Percentiles rank a stretch among this genome's conserved stretches.
These are phyloP conservation scores for Penicillium herquei DNA, from an alignment of 495 filamentous ascomycete genomes.

Conservation along the genomic window DNA sequence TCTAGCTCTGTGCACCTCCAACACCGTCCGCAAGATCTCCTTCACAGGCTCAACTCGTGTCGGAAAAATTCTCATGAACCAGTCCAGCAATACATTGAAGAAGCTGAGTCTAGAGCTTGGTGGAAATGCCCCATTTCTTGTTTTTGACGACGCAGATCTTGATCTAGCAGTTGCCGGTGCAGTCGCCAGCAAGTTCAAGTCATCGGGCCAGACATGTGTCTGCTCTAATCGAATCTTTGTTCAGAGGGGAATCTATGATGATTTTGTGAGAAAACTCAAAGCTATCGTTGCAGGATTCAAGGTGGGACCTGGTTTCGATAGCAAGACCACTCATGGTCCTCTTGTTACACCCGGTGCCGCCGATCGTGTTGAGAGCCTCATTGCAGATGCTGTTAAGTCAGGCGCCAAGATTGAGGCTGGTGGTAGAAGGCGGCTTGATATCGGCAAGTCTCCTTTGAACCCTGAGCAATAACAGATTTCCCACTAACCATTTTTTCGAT, in stretches of 20 bases:
- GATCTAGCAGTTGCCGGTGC: slow-evolving; percentile 28
- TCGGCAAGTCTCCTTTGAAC: not conserved
- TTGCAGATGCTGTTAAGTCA: slow-evolving; percentile 55
- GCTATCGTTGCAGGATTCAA: slow-evolving; percentile 43
- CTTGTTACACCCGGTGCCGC: slow-evolving; percentile 68
- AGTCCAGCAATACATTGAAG: slow-evolving; percentile 42
- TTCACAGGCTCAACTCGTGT: slow-evolving; percentile 53
- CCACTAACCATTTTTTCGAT: not conserved
- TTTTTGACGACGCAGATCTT: slow-evolving; percentile 53
- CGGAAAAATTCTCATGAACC: slow-evolving; percentile 50
- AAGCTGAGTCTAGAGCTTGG: slow-evolving; percentile 52
- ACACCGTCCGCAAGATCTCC: slow-evolving; percentile 45
- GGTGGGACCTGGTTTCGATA: slow-evolving; percentile 66
- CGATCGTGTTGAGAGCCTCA: slow-evolving; percentile 65
- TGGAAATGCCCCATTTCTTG: slow-evolving; percentile 54
- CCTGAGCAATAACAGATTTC: not conserved
- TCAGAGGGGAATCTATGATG: not conserved
- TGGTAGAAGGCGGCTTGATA: not conserved
- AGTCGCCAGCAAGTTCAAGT: slow-evolving; percentile 3
- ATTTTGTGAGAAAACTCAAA: slow-evolving; percentile 60
- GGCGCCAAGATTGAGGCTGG: not conserved
- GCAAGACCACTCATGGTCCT: slow-evolving; percentile 66
- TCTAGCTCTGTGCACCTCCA: slow-evolving; percentile 34
- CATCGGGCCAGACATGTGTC: slow-evolving; percentile 8
- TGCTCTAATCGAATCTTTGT: slow-evolving; percentile 8